Conservation (phyloP, 371 early-diverging fungal genomes). For the Mortierella sp. region DNA sequence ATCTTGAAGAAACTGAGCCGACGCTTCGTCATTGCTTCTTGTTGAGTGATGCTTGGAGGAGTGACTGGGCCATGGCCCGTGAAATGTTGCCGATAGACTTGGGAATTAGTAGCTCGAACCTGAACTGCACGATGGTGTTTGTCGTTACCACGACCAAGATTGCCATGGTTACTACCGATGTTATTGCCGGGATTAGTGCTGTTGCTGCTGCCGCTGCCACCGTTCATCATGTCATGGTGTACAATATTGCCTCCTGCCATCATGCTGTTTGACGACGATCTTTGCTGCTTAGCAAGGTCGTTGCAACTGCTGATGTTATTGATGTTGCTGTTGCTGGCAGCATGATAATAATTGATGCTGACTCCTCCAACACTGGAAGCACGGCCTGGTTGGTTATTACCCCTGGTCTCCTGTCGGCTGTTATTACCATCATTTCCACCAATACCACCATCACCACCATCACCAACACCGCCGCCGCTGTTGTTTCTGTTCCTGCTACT, state of each 20-base stretch:
- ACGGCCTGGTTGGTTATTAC: constrained; percentile 11
- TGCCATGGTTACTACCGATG: constrained; percentile 9
- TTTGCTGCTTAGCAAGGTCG: too few relatives aligned
- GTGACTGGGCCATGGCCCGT: constrained; percentile 28
- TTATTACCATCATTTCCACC: not conserved
- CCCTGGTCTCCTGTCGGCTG: constrained; percentile 7
- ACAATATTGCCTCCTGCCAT: too few relatives aligned
- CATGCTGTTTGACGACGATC: too few relatives aligned
- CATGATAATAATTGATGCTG: not conserved
- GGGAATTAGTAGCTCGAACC: too few relatives aligned
- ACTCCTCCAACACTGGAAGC: constrained; percentile 13
- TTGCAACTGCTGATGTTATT: not conserved
- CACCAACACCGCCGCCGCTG: too few relatives aligned
- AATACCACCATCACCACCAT: too few relatives aligned
- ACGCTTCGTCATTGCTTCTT: constrained; percentile 28
- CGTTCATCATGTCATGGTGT: too few relatives aligned
- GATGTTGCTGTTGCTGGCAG: not conserved
- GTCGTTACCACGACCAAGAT: too few relatives aligned
- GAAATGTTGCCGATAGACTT: constrained; percentile 45
- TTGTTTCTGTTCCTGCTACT: too few relatives aligned
- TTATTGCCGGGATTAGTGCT: constrained; percentile 32
- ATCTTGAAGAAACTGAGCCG: constrained; percentile 45
- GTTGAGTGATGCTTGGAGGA: constrained; percentile 6
- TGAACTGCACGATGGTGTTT: too few relatives aligned
- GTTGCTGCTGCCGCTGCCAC: not conserved